Evolutionary conservation across 78 protist species (phyloP).

Genomic region (Monocercomonoides exilis): DNA sequence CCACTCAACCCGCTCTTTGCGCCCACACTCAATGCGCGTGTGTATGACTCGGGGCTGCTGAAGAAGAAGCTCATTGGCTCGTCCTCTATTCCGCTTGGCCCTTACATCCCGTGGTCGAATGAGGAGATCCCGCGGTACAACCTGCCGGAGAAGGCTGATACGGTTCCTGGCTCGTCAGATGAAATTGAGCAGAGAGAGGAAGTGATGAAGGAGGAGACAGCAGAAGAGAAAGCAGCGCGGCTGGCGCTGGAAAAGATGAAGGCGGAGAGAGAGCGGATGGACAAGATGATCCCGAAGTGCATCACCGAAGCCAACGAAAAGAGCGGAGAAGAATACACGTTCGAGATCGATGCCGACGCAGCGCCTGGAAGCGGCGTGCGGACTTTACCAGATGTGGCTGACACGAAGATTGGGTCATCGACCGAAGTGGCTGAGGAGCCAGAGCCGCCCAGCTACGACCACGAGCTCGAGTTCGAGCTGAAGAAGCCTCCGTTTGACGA

Average conservation of each 20-base stretch:
- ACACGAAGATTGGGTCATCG: not conserved
- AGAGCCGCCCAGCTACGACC: not conserved
- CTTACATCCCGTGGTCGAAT: slow-evolving; percentile 15
- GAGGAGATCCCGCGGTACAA: not conserved
- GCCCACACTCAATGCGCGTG: slow-evolving; percentile 4
- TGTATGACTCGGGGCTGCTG: not conserved
- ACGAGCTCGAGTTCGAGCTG: slow-evolving; percentile 21
- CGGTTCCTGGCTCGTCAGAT: slow-evolving; percentile 3
- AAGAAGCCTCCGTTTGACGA: slow-evolving; percentile 1
- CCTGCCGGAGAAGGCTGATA: slow-evolving; percentile 2
- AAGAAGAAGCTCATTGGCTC: not conserved
- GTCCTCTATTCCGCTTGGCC: slow-evolving; percentile 17
- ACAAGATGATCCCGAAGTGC: not conserved
- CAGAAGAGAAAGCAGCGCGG: not conserved
- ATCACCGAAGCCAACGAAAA: not conserved
- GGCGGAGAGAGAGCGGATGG: not conserved
- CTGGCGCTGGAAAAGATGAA: not conserved
- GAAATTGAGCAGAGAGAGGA: not conserved
- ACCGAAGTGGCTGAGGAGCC: not conserved
- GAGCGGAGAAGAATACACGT: not conserved
- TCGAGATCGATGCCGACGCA: not conserved
- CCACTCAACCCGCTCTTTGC: slow-evolving; percentile 7
- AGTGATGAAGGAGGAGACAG: not conserved
- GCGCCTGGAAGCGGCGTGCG: not conserved
- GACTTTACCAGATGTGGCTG: not conserved